These are phyloP conservation scores for Geotrichum bryndzae DNA, from an alignment of 1,139 yeast species.

Conservation along the genomic window DNA sequence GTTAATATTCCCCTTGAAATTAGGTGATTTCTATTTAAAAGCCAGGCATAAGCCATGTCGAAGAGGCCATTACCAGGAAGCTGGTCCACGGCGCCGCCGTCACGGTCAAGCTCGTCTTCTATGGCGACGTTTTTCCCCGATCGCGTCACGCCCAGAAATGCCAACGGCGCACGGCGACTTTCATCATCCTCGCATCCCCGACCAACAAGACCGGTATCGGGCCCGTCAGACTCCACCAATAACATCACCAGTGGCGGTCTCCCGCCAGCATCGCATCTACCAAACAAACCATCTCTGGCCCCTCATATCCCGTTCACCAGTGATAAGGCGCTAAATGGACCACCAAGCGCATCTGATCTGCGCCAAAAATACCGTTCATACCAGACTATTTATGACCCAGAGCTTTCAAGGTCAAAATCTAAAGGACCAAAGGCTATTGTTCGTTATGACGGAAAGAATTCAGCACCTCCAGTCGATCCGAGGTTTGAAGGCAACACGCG, in stretches of 20 bases:
- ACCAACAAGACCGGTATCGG: background rate
- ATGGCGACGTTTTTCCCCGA: slow-evolving; percentile 18
- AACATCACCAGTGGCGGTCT: background rate
- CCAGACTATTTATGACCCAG: slow-evolving; percentile 51
- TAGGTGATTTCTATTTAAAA: background rate
- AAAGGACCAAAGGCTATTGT: slow-evolving; percentile 41
- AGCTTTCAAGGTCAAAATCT: slow-evolving; percentile 39
- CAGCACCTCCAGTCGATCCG: slow-evolving; percentile 15
- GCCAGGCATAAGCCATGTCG: slow-evolving; percentile 10
- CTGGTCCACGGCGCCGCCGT: slow-evolving; percentile 9
- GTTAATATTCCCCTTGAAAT: background rate
- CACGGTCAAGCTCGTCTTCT: slow-evolving; percentile 6
- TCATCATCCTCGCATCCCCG: slow-evolving; percentile 3
- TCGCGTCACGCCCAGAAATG: slow-evolving; percentile 3
- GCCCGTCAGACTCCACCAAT: background rate
- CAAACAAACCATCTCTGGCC: background rate
- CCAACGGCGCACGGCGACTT: background rate
- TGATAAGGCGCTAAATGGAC: background rate
- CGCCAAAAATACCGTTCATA: slow-evolving; percentile 14
- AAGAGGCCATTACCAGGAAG: slow-evolving; percentile 10
- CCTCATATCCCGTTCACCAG: background rate
- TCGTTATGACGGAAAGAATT: slow-evolving; percentile 11
- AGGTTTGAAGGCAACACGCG: slow-evolving; percentile 10
- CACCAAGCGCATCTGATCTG: background rate
- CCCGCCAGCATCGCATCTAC: background rate